phyloP scores from a whole-genome alignment of 1,284 basidiomycete genomes.

The Ceratobasidium sp. region DNA sequence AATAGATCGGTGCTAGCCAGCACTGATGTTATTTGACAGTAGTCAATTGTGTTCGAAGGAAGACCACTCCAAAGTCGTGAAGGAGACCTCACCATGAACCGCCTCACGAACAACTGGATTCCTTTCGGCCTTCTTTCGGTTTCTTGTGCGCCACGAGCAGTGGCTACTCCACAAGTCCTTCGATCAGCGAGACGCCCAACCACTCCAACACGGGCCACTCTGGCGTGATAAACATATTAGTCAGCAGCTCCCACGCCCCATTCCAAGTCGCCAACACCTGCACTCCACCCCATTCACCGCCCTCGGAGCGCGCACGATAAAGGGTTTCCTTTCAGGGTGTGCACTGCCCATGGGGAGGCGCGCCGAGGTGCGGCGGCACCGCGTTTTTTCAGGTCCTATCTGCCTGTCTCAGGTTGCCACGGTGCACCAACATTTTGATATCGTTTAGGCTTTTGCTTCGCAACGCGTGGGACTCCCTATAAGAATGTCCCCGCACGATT shows the following conservation, averaged over 20 bases:
- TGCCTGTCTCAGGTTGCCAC: slow-evolving; percentile 27
- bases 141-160: background rate
- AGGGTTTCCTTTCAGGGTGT: slow-evolving; percentile 10
- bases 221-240: background rate
- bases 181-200: background rate
- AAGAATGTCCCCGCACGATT: slow-evolving; percentile 22
- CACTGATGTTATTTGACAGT: too few relatives aligned
- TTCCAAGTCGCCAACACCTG: background rate
- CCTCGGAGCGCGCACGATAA: slow-evolving; percentile 5
- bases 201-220: background rate
- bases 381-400: slow-evolving; percentile 30
- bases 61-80: too few relatives aligned
- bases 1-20: too few relatives aligned
- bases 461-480: slow-evolving; percentile 28
- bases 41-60: too few relatives aligned
- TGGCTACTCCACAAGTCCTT: background rate
- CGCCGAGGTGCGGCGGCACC: slow-evolving; percentile 22
- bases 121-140: background rate
- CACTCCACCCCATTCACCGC: slow-evolving; percentile 6
- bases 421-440: slow-evolving; percentile 21
- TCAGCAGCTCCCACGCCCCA: slow-evolving; percentile 22
- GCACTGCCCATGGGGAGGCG: slow-evolving; percentile 5
- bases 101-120: background rate
- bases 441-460: slow-evolving; percentile 21
- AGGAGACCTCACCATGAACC: background rate